These are phyloP conservation scores for Endothia cerciana DNA, from an alignment of 2,329 filamentous ascomycete species.

Conservation along the genomic window DNA sequence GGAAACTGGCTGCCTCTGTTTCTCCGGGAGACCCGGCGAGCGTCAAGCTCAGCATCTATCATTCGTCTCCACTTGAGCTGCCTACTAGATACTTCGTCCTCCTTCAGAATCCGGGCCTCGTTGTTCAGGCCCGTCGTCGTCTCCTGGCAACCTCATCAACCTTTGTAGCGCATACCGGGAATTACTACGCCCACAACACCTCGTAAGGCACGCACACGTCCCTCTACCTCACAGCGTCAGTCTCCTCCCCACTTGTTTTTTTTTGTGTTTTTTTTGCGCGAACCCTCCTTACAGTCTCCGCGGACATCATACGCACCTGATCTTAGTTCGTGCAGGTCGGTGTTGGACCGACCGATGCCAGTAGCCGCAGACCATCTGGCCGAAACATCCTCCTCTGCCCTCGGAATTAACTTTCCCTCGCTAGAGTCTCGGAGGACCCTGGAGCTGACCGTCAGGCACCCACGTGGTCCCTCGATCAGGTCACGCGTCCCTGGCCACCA, in stretches of 20 bases:
- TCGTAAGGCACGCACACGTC: neutral
- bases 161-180: neutral
- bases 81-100: neutral
- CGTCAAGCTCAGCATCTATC: neutral
- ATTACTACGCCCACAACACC: neutral
- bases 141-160: neutral
- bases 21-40: neutral
- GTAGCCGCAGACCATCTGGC: neutral
- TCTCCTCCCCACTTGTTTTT: neutral
- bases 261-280: neutral
- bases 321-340: neutral
- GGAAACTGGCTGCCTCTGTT: neutral
- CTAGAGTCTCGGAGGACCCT: neutral
- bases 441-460: neutral
- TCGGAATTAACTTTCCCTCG: neutral
- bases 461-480: neutral
- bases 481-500: neutral
- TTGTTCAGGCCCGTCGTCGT: neutral
- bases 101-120: neutral
- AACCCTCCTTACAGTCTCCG: too few relatives aligned
- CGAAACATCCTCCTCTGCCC: neutral
- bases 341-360: constrained; percentile 4
- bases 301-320: neutral
- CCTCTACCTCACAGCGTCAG: neutral
- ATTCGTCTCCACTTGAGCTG: too few relatives aligned